Base-by-base conservation (phyloP, 164 flowering plant genomes). In the Piper longum region DNA sequence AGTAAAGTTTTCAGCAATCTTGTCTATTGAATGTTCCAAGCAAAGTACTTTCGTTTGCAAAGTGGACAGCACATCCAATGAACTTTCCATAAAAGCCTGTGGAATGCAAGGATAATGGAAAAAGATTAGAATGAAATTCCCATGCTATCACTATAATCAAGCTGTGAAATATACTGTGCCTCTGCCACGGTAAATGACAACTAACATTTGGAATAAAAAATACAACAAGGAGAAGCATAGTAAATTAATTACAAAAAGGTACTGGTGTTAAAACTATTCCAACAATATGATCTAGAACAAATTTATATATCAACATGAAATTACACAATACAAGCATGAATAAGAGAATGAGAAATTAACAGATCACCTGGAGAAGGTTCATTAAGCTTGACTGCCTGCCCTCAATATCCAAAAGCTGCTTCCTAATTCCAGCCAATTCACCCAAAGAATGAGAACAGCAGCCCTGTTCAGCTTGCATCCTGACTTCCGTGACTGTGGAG, bases 401-500 rank as follows among this genome's bases (percentile, higher is more conserved):
- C 71, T 89, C 91, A 54, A 92, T 85, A 67, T 85, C 92, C 70
- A 77, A 45, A 51, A 92, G 91, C 19, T 92, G 87, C 68, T 83
- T 83, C 40, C 77, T 76, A 41, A 92, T 81, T 73, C 64, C 75
- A 67, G 61, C 72, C 77, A 86, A 75, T 67, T 82, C 91, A 71
- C 80, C 80, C 64, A 72, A 79, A 56, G 79, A 78, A 69, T 82
- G 84, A 41, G 75, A 68, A 66, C 84, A 83, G 69, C 85, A 88
- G n/a, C 73, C 82, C 63, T 43, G 67, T 17, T 65, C 41, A 43
- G 62, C 56, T 41, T 62, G 85, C 26, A 73, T 73, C 60, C 79
- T 77, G 13, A 77, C 71, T 60, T 82, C 88, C 12, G 95, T 85
- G 8, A 87, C 73, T 5, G 85, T 77, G 12, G 96, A 89, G 71